Percentiles rank a stretch among this genome's conserved stretches.
These are phyloP conservation scores for Haberlea rhodopensis DNA, from an alignment of 257 asterid species.

Conservation along the genomic window DNA sequence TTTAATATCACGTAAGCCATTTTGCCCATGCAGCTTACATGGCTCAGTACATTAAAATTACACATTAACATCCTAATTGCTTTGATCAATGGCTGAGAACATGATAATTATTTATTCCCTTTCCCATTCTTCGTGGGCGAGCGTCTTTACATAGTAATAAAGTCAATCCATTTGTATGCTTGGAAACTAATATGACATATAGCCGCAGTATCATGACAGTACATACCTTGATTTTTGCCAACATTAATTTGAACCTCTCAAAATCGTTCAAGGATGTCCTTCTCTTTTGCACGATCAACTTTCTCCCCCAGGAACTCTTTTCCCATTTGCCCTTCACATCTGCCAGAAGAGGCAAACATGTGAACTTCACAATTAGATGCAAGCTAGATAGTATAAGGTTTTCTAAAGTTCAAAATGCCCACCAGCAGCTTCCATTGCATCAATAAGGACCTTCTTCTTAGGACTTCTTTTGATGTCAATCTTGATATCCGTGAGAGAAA, in stretches of 20 bases:
- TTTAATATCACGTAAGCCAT: not conserved
- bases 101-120: not conserved
- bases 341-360: not conserved
- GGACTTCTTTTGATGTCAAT: constrained; percentile 29
- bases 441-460: constrained; percentile 29
- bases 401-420: constrained; percentile 13
- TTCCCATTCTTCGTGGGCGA: not conserved
- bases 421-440: constrained; percentile 37
- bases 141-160: no score
- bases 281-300: constrained; percentile 30
- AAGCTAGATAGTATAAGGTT: not conserved
- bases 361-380: not conserved
- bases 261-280: constrained; percentile 32
- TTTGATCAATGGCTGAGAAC: not conserved
- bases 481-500: constrained; percentile 26
- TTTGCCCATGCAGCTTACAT: not conserved
- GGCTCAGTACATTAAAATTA: not conserved
- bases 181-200: no score
- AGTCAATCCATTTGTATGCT: not conserved
- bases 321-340: constrained; percentile 36
- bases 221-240: constrained; percentile 34
- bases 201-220: no score
- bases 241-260: constrained; percentile 34
- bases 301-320: constrained; percentile 24
- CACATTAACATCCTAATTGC: not conserved